Percentiles rank a stretch among this genome's conserved stretches.
These are phyloP conservation scores for Aspergillus sp. DNA, from an alignment of 2,329 filamentous ascomycete species.

Conservation along the genomic window DNA sequence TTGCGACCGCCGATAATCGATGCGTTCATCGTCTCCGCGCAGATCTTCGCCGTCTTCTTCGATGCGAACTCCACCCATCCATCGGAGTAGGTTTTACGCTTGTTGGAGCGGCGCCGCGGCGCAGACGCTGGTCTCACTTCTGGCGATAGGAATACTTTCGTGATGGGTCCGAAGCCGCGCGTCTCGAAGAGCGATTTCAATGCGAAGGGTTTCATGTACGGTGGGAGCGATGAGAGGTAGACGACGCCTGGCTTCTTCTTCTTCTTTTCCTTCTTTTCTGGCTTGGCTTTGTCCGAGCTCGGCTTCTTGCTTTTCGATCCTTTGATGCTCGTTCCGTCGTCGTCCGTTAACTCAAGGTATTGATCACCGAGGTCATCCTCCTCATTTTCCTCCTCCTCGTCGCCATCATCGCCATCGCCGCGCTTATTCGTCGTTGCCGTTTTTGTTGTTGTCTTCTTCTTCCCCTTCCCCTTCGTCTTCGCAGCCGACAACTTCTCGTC, in stretches of 20 bases:
- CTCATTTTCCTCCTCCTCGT: constrained; percentile 2
- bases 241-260: constrained; percentile 44
- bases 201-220: constrained; percentile 49
- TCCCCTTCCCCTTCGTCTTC: constrained; percentile 18
- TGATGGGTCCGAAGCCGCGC: constrained; percentile 44
- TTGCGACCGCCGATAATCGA: constrained; percentile 44
- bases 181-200: constrained; percentile 43
- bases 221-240: constrained; percentile 47
- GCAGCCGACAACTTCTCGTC: not conserved
- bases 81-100: constrained; percentile 45
- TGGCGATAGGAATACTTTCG: constrained; percentile 45
- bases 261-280: constrained; percentile 32
- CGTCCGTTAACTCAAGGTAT: constrained; percentile 14
- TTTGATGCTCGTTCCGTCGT: not conserved
- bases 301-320: constrained; percentile 13
- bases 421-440: not conserved
- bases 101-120: constrained; percentile 33
- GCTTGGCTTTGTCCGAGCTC: constrained; percentile 18
- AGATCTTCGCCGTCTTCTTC: constrained; percentile 46
- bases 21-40: constrained; percentile 47
- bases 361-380: constrained; percentile 10
- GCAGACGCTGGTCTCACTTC: constrained; percentile 26
- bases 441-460: not conserved
- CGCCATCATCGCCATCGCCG: constrained; percentile 11
- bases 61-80: constrained; percentile 50